Evolutionary conservation across 805 yeast species (phyloP).

Genomic region (Kuraishia ogatae): DNA sequence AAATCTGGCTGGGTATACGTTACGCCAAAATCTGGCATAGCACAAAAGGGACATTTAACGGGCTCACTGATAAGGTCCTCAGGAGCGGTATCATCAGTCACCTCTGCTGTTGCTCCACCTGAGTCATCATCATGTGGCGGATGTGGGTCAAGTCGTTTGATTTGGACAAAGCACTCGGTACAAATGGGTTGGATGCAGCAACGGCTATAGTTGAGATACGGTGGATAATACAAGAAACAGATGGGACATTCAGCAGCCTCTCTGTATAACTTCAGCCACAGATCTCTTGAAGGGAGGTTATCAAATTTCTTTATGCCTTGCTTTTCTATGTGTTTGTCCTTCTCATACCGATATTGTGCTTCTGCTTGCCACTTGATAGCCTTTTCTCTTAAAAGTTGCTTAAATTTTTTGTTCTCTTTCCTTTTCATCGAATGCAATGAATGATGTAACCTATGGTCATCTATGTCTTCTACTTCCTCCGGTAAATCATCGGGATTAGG

Average conservation of each 20-base stretch:
- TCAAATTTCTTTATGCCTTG: conserved; percentile 18
- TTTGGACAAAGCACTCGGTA: conserved; percentile 94
- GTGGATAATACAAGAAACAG: conserved; percentile 83
- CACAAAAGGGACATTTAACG: conserved; percentile 91
- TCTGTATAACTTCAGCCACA: conserved; percentile 54
- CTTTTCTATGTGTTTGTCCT: conserved; percentile 18
- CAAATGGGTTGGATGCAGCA: conserved; percentile 94
- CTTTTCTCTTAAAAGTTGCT: conserved; percentile 29
- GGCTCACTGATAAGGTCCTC: conserved; percentile 75
- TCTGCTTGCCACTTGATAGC: conserved; percentile 26
- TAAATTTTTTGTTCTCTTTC: conserved; percentile 37
- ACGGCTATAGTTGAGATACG: conserved; percentile 64
- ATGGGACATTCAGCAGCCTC: conserved; percentile 85
- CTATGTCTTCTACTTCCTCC: conserved; percentile 53
- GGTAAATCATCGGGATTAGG: conserved; percentile 33
- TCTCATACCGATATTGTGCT: conserved; percentile 22
- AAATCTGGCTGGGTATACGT: conserved; percentile 63
- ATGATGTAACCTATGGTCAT: conserved; percentile 49
- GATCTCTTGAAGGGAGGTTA: conserved; percentile 30
- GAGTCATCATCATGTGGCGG: conserved; percentile 67
- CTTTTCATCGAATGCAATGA: conserved; percentile 36
- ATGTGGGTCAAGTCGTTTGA: conserved; percentile 86
- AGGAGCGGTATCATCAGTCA: conserved; percentile 29
- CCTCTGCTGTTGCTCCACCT: conserved; percentile 11
- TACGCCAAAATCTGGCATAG: conserved; percentile 77